phyloP scores from a whole-genome alignment of 2,329 filamentous ascomycete genomes.

The Claviceps citrina region DNA sequence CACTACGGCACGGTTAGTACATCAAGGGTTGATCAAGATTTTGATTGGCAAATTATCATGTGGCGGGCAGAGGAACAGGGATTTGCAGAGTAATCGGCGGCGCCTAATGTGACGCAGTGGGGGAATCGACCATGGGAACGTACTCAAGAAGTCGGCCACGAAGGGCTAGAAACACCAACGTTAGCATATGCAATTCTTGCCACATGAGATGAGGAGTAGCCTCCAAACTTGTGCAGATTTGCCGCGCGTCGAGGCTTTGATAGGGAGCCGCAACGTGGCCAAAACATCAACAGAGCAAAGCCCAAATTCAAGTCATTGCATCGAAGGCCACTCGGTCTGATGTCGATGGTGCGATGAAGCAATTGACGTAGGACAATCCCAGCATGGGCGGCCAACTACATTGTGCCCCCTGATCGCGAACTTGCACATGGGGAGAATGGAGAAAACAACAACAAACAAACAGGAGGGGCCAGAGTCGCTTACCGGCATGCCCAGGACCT shows the following conservation, averaged over 20 bases:
- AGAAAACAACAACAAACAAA: conserved; percentile 1
- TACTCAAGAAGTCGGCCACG: conserved; percentile 98
- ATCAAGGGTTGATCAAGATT: neutral
- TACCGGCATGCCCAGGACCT: conserved; percentile 54
- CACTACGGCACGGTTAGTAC: conserved; percentile 43
- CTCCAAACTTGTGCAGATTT: no score
- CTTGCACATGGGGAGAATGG: conserved; percentile 12
- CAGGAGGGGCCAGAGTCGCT: conserved; percentile 19
- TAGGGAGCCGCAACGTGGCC: neutral
- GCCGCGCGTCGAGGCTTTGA: no score
- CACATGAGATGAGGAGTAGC: no score
- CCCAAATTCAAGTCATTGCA: no score
- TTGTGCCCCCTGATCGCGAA: conserved; percentile 11
- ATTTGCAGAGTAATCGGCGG: conserved; percentile 1
- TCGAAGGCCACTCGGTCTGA: neutral
- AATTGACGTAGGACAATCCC: conserved; percentile 2
- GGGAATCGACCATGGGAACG: conserved; percentile 27
- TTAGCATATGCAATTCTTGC: conserved; percentile 17
- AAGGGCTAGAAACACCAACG: conserved; percentile 50
- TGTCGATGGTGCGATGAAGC: conserved; percentile 10
- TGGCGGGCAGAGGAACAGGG: neutral
- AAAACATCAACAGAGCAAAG: neutral
- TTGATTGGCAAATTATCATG: conserved; percentile 1
- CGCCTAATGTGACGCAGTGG: neutral
- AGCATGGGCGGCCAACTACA: neutral